phyloP scores from a whole-genome alignment of 202 grass and related monocot genomes.

The Cymbopogon flexuosus region DNA sequence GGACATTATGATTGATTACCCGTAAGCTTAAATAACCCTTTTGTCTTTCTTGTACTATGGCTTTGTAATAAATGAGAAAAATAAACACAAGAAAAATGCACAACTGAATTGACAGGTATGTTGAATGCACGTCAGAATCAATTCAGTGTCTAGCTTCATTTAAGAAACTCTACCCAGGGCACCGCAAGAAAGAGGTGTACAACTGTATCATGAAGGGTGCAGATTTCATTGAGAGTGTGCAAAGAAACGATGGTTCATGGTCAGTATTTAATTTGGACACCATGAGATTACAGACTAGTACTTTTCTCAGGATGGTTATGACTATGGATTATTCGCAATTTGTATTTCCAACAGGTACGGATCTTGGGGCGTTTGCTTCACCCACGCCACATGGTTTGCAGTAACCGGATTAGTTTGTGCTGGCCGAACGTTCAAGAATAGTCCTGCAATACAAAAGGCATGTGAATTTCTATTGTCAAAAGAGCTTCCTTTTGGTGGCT shows the following conservation, averaged over 20 bases:
- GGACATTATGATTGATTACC: slow-evolving; percentile 71
- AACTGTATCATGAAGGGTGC: slow-evolving; percentile 63
- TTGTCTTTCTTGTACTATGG: neutral
- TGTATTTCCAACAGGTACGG: slow-evolving; percentile 56
- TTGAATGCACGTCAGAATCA: slow-evolving; percentile 81
- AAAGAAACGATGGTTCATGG: slow-evolving; percentile 69
- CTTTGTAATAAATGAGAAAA: neutral
- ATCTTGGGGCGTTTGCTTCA: slow-evolving; percentile 79
- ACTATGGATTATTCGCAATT: too few species aligned
- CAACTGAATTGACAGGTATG: slow-evolving; percentile 47
- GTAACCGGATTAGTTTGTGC: slow-evolving; percentile 50
- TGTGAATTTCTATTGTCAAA: slow-evolving; percentile 68
- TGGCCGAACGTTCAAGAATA: slow-evolving; percentile 52
- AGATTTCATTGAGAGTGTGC: slow-evolving; percentile 58
- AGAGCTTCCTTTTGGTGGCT: slow-evolving; percentile 21
- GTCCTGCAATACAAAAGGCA: slow-evolving; percentile 52
- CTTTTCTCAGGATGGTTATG: too few species aligned
- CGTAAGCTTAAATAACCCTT: slow-evolving; percentile 48
- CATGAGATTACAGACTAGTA: fast-evolving
- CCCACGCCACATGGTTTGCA: slow-evolving; percentile 71
- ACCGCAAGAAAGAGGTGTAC: slow-evolving; percentile 52
- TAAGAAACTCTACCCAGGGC: slow-evolving; percentile 67
- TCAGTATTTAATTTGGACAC: slow-evolving; percentile 14
- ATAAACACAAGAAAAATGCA: neutral
- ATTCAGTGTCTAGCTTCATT: slow-evolving; percentile 66